phyloP scores from a whole-genome alignment of 148 eudicot species.

The Gaultheria prostrata region DNA sequence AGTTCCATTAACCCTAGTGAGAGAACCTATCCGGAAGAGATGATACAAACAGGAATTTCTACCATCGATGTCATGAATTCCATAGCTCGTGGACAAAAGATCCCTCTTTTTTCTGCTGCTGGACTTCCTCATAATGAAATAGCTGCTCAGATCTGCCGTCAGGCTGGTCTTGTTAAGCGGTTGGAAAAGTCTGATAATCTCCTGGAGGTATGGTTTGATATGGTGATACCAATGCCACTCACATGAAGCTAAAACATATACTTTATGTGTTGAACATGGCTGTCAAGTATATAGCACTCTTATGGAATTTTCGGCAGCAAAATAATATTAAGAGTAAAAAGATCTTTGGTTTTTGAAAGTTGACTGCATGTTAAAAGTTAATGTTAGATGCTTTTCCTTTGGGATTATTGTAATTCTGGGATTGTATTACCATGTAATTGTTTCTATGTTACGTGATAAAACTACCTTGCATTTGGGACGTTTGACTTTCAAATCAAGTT shows the following conservation, averaged over 20 bases:
- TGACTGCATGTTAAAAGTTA: neutral
- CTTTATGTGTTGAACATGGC: neutral
- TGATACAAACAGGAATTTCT: slow-evolving; percentile 97
- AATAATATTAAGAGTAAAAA: neutral
- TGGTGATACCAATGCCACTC: neutral
- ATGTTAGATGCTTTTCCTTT: neutral
- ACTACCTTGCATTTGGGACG: neutral
- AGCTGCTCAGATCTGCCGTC: slow-evolving; percentile 98
- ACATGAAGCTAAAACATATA: neutral
- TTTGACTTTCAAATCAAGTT: neutral
- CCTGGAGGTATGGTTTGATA: slow-evolving; percentile 55
- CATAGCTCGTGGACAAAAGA: slow-evolving; percentile 98
- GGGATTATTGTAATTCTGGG: neutral
- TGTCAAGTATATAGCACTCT: neutral
- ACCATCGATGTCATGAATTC: slow-evolving; percentile 99
- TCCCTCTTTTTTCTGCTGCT: slow-evolving; percentile 98
- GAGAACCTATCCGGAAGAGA: slow-evolving; percentile 97
- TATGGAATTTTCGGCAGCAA: neutral
- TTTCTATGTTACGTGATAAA: neutral
- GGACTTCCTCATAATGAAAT: slow-evolving; percentile 99
- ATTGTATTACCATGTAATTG: neutral
- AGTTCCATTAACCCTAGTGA: slow-evolving; percentile 99
- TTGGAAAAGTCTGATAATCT: slow-evolving; percentile 78
- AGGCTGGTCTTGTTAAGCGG: slow-evolving; percentile 96
- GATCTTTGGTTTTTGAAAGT: neutral